Evolutionary conservation across 1,284 basidiomycete genomes (phyloP).

Genomic region (Athelia psychrophila): DNA sequence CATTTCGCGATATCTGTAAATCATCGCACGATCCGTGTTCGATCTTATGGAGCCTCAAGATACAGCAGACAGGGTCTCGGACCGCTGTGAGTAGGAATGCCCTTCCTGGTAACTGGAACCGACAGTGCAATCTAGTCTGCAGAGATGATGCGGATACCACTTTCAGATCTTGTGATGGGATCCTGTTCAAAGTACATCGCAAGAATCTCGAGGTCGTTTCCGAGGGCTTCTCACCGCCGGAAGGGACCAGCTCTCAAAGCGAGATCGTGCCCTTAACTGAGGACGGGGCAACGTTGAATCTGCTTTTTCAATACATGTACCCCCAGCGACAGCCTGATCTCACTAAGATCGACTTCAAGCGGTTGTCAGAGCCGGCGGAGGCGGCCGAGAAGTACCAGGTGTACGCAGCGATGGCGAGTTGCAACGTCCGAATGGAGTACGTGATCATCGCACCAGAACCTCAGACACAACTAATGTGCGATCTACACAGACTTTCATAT

Average conservation of each 20-base stretch:
- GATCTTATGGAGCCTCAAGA: no score
- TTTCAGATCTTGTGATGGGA: conserved; percentile 24
- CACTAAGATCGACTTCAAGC: conserved; percentile 1
- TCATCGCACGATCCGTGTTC: no score
- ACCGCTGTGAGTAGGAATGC: no score
- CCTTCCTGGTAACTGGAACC: no score
- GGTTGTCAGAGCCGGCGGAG: conserved; percentile 8
- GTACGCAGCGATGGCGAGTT: conserved; percentile 9
- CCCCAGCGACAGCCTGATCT: conserved; percentile 9
- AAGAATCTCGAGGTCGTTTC: conserved; percentile 23
- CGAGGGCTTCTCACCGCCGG: conserved; percentile 21
- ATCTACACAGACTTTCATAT: background rate
- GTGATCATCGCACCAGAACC: background rate
- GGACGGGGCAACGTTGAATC: conserved; percentile 4
- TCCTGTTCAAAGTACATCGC: conserved; percentile 22
- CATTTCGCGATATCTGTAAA: no score
- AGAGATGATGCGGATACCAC: conserved; percentile 20
- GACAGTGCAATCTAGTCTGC: conserved; percentile 10
- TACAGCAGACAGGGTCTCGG: no score
- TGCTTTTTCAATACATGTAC: conserved; percentile 16
- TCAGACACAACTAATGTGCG: background rate
- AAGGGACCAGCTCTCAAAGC: conserved; percentile 1
- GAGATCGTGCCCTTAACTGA: conserved; percentile 9
- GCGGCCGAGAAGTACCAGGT: conserved; percentile 19
- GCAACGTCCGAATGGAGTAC: conserved; percentile 9